These are phyloP conservation scores for Nakazawaea holstii DNA, from an alignment of 805 yeast genomes.

Conservation along the genomic window DNA sequence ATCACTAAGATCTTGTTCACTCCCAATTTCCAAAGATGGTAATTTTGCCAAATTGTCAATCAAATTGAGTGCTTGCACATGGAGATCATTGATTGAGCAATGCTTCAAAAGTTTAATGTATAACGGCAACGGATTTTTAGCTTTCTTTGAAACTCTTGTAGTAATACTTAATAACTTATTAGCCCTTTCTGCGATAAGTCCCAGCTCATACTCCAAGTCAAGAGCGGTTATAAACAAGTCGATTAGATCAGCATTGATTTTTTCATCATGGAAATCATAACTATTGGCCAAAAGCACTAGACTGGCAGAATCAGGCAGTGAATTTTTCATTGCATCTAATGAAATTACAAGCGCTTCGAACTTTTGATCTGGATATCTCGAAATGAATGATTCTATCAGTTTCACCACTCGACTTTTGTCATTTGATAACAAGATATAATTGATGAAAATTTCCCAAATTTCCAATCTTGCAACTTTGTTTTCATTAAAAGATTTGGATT, in stretches of 20 bases:
- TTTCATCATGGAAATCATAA: slow-evolving; percentile 4
- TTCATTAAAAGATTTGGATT: slow-evolving; percentile 17
- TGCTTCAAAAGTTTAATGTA: slow-evolving; percentile 13
- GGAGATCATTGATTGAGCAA: slow-evolving; percentile 15
- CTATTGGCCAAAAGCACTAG: slow-evolving; percentile 17
- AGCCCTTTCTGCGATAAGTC: too few species aligned
- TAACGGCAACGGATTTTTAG: neutral
- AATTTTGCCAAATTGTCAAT: slow-evolving; percentile 16
- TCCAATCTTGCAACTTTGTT: slow-evolving; percentile 20
- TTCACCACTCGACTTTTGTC: slow-evolving; percentile 19
- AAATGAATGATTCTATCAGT: slow-evolving; percentile 22
- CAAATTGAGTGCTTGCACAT: slow-evolving; percentile 19
- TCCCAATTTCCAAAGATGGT: slow-evolving; percentile 6
- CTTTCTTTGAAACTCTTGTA: slow-evolving; percentile 11
- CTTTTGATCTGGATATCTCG: slow-evolving; percentile 17
- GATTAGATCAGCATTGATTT: neutral
- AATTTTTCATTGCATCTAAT: slow-evolving; percentile 24
- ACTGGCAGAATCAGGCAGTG: slow-evolving; percentile 23
- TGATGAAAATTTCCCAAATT: slow-evolving; percentile 26
- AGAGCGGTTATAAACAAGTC: slow-evolving; percentile 11
- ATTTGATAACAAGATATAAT: slow-evolving; percentile 24
- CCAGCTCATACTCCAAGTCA: neutral
- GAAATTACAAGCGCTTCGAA: slow-evolving; percentile 20
- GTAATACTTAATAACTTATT: slow-evolving; percentile 16
- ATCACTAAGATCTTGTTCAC: slow-evolving; percentile 27